A percentile compares a stretch with the other conserved stretches of the same genome.
phyloP scores from a whole-genome alignment of 2,329 filamentous ascomycete species.

The Pyricularia grisea region DNA sequence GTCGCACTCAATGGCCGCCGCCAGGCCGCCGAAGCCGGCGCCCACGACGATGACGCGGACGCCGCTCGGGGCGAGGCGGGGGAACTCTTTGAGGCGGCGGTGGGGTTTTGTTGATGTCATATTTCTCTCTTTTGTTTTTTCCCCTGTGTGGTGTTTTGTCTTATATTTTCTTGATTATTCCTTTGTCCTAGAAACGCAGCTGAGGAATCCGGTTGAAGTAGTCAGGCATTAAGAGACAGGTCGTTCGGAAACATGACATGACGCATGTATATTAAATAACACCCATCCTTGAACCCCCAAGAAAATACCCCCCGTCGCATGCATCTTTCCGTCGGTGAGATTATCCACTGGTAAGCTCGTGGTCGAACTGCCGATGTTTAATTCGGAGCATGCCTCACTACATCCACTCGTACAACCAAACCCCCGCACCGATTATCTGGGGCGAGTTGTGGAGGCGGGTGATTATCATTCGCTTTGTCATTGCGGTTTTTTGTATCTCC shows the following conservation, averaged over 20 bases:
- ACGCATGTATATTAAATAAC: not conserved
- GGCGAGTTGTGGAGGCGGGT: not conserved
- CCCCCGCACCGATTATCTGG: not conserved
- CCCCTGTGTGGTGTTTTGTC: no score
- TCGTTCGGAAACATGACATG: not conserved
- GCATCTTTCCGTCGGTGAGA: not conserved
- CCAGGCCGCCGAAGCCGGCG: conserved; percentile 48
- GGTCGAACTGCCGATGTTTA: not conserved
- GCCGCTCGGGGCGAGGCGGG: conserved; percentile 22
- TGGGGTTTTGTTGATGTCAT: not conserved
- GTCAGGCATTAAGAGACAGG: not conserved
- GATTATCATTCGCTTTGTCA: not conserved
- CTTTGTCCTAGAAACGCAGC: no score
- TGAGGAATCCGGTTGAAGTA: not conserved
- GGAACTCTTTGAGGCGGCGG: conserved; percentile 8
- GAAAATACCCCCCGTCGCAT: not conserved
- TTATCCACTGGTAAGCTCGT: not conserved
- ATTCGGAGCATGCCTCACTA: not conserved
- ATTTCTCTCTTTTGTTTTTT: not conserved
- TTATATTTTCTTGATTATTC: not conserved
- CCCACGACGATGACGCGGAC: conserved; percentile 39
- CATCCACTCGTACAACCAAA: not conserved
- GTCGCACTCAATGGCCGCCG: conserved; percentile 49
- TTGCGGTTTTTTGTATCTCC: not conserved
- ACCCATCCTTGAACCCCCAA: not conserved